Percentiles rank a stretch among this genome's conserved stretches.
phyloP scores from a whole-genome alignment of 208 protist species.

The Acanthamoeba healyi region DNA sequence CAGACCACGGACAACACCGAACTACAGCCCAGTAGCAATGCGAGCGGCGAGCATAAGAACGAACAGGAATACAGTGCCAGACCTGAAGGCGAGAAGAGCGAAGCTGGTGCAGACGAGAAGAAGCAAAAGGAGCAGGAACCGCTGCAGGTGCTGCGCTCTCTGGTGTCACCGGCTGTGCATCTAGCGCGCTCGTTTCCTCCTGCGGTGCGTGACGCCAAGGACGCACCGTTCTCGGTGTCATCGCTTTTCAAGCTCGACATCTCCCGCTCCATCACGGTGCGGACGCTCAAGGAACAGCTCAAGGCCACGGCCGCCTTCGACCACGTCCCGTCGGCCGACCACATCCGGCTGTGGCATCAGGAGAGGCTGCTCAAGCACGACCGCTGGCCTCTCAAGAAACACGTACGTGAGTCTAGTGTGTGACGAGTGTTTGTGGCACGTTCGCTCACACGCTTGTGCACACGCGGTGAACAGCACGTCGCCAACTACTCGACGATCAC shows the following conservation, averaged over 20 bases:
- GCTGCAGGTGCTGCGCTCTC: not conserved
- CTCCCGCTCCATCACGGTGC: not conserved
- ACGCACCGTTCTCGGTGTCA: conserved; percentile 9
- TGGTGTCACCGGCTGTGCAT: conserved; percentile 34
- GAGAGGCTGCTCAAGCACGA: conserved; percentile 36
- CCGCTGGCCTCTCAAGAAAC: not conserved
- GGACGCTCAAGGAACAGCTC: not conserved
- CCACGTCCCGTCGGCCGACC: conserved; percentile 31
- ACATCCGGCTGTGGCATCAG: conserved; percentile 44
- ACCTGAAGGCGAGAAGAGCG: conserved; percentile 3
- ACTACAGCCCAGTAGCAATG: too few relatives aligned
- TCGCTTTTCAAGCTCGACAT: conserved; percentile 35
- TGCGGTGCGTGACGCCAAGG: not conserved
- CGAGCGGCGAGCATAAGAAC: not conserved
- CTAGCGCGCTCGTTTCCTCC: conserved; percentile 10
- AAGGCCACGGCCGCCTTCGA: not conserved
- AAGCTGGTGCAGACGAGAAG: not conserved
- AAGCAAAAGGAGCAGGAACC: not conserved
- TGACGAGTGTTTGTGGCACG: not conserved
- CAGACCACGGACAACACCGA: too few relatives aligned
- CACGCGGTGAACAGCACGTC: not conserved
- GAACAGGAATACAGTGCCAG: too few relatives aligned
- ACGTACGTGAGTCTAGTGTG: not conserved
- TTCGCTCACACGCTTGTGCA: not conserved
- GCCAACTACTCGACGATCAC: conserved; percentile 37